Conservation (phyloP, 495 filamentous ascomycete genomes). For the Penicillium herquei region DNA sequence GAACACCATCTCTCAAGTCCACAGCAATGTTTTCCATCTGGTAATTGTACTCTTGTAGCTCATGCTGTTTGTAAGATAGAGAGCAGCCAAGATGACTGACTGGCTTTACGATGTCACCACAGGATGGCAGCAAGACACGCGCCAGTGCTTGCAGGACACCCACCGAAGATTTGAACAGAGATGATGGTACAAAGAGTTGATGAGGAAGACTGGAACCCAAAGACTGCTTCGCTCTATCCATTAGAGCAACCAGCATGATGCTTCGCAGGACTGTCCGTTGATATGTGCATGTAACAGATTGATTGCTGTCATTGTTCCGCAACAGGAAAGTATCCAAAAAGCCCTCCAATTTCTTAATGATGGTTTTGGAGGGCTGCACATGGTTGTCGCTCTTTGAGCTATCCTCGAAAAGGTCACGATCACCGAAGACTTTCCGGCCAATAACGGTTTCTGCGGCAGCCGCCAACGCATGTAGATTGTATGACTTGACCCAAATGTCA, state of each 20-base stretch:
- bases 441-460: slow-evolving; percentile 60
- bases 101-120: slow-evolving; percentile 55
- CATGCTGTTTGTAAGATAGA: slow-evolving; percentile 52
- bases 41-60: slow-evolving; percentile 59
- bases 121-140: slow-evolving; percentile 55
- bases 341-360: slow-evolving; percentile 43
- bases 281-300: slow-evolving; percentile 38
- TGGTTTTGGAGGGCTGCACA: slow-evolving; percentile 18
- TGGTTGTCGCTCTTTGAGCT: not conserved
- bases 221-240: slow-evolving; percentile 49
- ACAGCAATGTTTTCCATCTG: slow-evolving; percentile 59
- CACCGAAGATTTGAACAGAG: slow-evolving; percentile 54
- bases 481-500: slow-evolving; percentile 56
- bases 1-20: slow-evolving; percentile 63
- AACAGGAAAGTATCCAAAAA: slow-evolving; percentile 61
- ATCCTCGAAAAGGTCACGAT: slow-evolving; percentile 2
- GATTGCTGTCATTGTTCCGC: slow-evolving; percentile 53
- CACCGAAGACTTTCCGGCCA: slow-evolving; percentile 48
- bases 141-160: slow-evolving; percentile 53
- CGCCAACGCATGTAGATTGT: slow-evolving; percentile 49
- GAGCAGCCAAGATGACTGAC: slow-evolving; percentile 57
- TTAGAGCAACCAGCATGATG: slow-evolving; percentile 58
- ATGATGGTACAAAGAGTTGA: slow-evolving; percentile 48
- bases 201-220: slow-evolving; percentile 28
- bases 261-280: slow-evolving; percentile 57